Base-by-base conservation (phyloP, 768 basidiomycete genomes). In the Boletus sensibilis region DNA sequence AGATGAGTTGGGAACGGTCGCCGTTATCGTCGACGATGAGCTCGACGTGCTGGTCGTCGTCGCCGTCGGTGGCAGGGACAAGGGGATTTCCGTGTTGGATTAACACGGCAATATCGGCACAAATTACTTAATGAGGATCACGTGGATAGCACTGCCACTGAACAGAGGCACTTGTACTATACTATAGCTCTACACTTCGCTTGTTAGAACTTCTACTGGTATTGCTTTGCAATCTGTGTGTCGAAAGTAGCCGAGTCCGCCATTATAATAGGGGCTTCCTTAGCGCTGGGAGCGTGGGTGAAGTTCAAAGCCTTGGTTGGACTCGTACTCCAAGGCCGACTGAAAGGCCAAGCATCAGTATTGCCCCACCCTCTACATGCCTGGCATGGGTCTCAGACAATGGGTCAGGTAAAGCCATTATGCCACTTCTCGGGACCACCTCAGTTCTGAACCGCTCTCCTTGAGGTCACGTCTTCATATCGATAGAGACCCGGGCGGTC, bases 21-120 rank as follows among this genome's bases (percentile, higher is more conserved):
- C 54, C 60, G 70, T 62, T 70, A 56, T 70, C 66, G 64, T 63
- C 66, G 62, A 66, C 66, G 66, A 64, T 70, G 63, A 58, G 57
- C 60, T 70, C 58, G 57, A 56, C 60, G 61, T 64, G 55, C 57
- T 59, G 54, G 63, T 61, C 61, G 69, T 63, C 57, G 69, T 71
- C 61, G 59, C 62, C 43, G 66, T 73, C 68, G 65, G 67, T 68
- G 64, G 63, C 71, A 68, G 70, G 70, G 72, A 73, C 68, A 72
- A 72, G 70, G 72, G 72, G 68, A 71, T 53, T 29, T 56, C 61
- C 55, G 62, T 64, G 68, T 64, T 72, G 64, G 69, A 68, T 70
- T 68, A 50, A 52, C 60, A 66, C 67, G 67, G 57, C 54, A 58
- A 46, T 59, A 59, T 64, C 69, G 59, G 69, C 11, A 40, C 37